Percentiles rank a stretch among this genome's conserved stretches.
These are phyloP conservation scores for Hyaloscypha finlandica DNA, from an alignment of 495 filamentous ascomycete genomes.

Conservation along the genomic window DNA sequence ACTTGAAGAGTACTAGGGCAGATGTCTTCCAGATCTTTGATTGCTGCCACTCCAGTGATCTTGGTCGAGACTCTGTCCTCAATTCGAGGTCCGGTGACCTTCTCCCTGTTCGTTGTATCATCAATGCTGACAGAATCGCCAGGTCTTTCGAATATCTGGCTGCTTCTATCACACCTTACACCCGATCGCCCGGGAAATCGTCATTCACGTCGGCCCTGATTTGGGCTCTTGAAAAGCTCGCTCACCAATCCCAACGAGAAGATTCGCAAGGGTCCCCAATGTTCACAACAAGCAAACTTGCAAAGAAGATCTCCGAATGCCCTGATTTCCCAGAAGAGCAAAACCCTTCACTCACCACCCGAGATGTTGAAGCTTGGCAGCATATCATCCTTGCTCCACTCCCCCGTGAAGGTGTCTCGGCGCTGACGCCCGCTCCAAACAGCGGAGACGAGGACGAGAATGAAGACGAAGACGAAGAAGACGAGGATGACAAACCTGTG, in stretches of 20 bases:
- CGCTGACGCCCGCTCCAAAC: background rate
- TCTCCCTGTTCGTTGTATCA: background rate
- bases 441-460: background rate
- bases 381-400: conserved; percentile 20
- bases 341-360: conserved; percentile 13
- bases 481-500: conserved; percentile 1
- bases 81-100: conserved; percentile 13
- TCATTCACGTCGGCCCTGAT: conserved; percentile 21
- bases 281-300: conserved; percentile 20
- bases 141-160: conserved; percentile 23
- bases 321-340: conserved; percentile 14
- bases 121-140: background rate
- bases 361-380: conserved; percentile 15
- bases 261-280: conserved; percentile 4
- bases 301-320: conserved; percentile 10
- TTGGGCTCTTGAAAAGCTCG: conserved; percentile 15
- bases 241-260: conserved; percentile 13
- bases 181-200: conserved; percentile 12
- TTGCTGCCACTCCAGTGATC: conserved; percentile 16
- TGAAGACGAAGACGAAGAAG: conserved; percentile 7
- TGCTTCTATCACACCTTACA: conserved; percentile 6
- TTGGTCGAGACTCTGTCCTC: conserved; percentile 10
- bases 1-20: conserved; percentile 1
- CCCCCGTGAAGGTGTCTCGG: background rate
- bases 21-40: conserved; percentile 16